These are phyloP conservation scores for Russula griseocarnosa DNA, from an alignment of 768 basidiomycete species.

Conservation along the genomic window DNA sequence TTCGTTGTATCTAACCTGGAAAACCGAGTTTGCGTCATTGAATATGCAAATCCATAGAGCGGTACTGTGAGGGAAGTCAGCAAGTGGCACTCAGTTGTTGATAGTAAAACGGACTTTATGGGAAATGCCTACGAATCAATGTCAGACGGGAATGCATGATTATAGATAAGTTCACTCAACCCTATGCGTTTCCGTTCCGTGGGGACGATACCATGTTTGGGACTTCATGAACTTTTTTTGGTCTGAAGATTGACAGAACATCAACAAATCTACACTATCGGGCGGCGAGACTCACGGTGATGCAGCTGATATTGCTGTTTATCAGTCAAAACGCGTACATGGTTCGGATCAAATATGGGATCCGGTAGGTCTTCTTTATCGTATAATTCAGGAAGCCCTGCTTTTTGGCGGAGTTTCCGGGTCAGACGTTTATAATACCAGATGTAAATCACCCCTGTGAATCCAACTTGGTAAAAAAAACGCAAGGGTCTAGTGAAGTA, in stretches of 20 bases:
- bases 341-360: conserved; percentile 64
- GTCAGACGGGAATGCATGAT: conserved; percentile 29
- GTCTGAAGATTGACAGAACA: conserved; percentile 39
- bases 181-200: conserved; percentile 77
- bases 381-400: conserved; percentile 62
- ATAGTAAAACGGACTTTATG: conserved; percentile 46
- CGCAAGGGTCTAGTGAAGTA: not conserved
- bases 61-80: conserved; percentile 38
- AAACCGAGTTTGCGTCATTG: conserved; percentile 74
- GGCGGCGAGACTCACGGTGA: conserved; percentile 46
- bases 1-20: conserved; percentile 49
- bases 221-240: conserved; percentile 64
- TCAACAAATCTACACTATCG: conserved; percentile 9
- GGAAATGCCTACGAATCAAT: conserved; percentile 58
- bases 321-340: conserved; percentile 65
- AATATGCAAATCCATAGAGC: conserved; percentile 71
- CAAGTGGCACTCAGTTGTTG: not conserved
- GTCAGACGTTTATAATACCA: conserved; percentile 68
- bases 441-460: conserved; percentile 63
- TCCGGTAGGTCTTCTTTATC: conserved; percentile 81
- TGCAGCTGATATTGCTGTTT: conserved; percentile 61
- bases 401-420: conserved; percentile 52
- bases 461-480: not conserved
- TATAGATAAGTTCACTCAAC: conserved; percentile 41
- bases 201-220: conserved; percentile 84